Base-by-base conservation (phyloP, 2,329 filamentous ascomycete genomes). In the Xenoacremonium recifei region DNA sequence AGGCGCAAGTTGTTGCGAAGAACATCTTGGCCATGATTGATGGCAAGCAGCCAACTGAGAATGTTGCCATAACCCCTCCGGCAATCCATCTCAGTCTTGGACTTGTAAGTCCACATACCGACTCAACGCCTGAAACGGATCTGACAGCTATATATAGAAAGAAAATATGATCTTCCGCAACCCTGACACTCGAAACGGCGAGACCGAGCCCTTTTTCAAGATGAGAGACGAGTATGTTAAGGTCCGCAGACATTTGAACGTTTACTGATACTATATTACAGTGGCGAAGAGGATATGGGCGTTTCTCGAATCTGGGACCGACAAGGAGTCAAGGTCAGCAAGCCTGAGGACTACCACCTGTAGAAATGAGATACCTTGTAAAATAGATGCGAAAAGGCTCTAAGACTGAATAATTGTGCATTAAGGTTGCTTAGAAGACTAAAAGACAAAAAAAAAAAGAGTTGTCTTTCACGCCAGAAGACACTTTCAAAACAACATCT, bases 91-190 rank as follows among this genome's bases (percentile, higher is more conserved):
- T 58, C 2, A 55, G 45, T 2, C 30, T 58, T 0, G 55, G 55
- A 19, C n/a, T 58, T 40, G 53, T 58, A 45, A 19, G 53, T 27
- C 9, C n/a, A n/a, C n/a, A n/a, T n/a, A n/a, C n/a, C n/a, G n/a
- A n/a, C n/a, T n/a, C n/a, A n/a, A n/a, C n/a, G n/a, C n/a, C n/a
- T n/a, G n/a, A n/a, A n/a, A n/a, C n/a, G n/a, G n/a, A n/a, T n/a
- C n/a, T n/a, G n/a, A n/a, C n/a, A n/a, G n/a, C n/a, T n/a, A 7
- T 19, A 13, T 6, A 12, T 13, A 57, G 54, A 57, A 47, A 7
- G 57, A 47, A 39, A 58, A 55, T 2, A 58, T 58, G 27, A 53
- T 58, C 12, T 58, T 58, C 18, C 39, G 55, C 33, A 58, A 58
- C 5, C 55, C 55, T 1, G 42, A 53, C 16, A 37, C 41, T 1